Percentiles rank a stretch among this genome's conserved stretches.
phyloP scores from a whole-genome alignment of 2,329 filamentous ascomycete species.

The Cucurbitaria berberidis region DNA sequence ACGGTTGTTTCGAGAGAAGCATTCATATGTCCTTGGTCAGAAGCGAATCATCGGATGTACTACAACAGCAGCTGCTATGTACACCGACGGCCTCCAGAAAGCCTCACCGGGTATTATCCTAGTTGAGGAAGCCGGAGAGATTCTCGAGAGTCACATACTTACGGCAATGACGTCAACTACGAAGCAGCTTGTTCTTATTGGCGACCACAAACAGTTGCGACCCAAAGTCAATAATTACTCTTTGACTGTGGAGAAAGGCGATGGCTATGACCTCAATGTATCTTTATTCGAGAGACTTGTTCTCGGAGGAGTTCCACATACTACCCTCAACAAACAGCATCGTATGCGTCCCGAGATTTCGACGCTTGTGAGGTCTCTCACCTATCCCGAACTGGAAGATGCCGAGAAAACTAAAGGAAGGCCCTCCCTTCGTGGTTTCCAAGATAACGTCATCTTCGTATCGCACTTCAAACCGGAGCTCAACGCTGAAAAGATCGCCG shows the following conservation, averaged over 20 bases:
- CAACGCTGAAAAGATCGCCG: constrained; percentile 50
- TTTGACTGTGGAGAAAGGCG: constrained; percentile 67
- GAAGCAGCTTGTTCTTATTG: constrained; percentile 72
- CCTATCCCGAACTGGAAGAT: constrained; percentile 68
- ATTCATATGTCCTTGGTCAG: constrained; percentile 49
- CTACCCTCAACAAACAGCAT: constrained; percentile 66
- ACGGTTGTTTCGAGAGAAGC: constrained; percentile 31
- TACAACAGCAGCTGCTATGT: constrained; percentile 72
- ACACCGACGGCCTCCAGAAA: constrained; percentile 60
- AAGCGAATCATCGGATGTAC: constrained; percentile 73
- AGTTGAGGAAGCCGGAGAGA: constrained; percentile 76
- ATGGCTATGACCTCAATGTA: constrained; percentile 70
- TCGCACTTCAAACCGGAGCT: constrained; percentile 65
- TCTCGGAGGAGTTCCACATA: constrained; percentile 59
- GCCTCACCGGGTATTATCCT: constrained; percentile 66
- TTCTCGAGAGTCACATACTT: constrained; percentile 71
- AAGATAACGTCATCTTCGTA: constrained; percentile 68
- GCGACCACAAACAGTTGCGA: constrained; percentile 74
- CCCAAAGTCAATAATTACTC: constrained; percentile 69
- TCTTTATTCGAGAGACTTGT: constrained; percentile 75
- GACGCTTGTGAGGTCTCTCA: constrained; percentile 60
- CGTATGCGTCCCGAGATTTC: constrained; percentile 74
- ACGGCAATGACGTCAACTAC: constrained; percentile 62
- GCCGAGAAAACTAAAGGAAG: constrained; percentile 57
- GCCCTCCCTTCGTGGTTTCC: constrained; percentile 61